Conservation (phyloP, 495 filamentous ascomycete species). For the Penicillium roqueforti region DNA sequence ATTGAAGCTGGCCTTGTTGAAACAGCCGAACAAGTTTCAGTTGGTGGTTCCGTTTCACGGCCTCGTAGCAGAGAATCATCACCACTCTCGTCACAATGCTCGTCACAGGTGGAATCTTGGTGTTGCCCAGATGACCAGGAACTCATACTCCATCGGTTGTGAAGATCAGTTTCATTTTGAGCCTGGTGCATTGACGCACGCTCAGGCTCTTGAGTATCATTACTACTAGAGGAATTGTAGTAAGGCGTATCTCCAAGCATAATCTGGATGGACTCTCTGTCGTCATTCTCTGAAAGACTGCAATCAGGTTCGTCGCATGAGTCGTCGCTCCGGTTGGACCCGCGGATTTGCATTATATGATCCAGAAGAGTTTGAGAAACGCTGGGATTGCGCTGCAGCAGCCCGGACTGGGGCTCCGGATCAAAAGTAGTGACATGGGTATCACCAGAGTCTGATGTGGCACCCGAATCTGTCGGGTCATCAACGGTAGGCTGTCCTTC, state of each 20-base stretch:
- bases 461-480: constrained; percentile 38
- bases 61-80: constrained; percentile 24
- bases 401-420: constrained; percentile 62
- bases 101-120: constrained; percentile 37
- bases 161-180: constrained; percentile 18
- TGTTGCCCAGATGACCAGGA: constrained; percentile 50
- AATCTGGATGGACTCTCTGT: constrained; percentile 58
- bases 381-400: constrained; percentile 33
- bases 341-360: constrained; percentile 51
- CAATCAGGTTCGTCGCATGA: constrained; percentile 51
- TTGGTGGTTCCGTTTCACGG: constrained; percentile 25
- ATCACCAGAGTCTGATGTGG: constrained; percentile 45
- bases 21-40: constrained; percentile 34
- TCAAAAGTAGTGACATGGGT: constrained; percentile 67
- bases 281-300: constrained; percentile 49
- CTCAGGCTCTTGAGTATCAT: constrained; percentile 29
- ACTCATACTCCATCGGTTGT: constrained; percentile 48
- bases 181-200: constrained; percentile 19
- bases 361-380: constrained; percentile 45
- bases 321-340: constrained; percentile 41
- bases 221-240: constrained; percentile 30
- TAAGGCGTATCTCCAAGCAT: constrained; percentile 50
- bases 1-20: constrained; percentile 31
- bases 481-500: constrained; percentile 27
- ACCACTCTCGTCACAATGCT: constrained; percentile 33